Evolutionary conservation across 108 stramenopile species (phyloP).

Genomic region (Skeletonema costatum): DNA sequence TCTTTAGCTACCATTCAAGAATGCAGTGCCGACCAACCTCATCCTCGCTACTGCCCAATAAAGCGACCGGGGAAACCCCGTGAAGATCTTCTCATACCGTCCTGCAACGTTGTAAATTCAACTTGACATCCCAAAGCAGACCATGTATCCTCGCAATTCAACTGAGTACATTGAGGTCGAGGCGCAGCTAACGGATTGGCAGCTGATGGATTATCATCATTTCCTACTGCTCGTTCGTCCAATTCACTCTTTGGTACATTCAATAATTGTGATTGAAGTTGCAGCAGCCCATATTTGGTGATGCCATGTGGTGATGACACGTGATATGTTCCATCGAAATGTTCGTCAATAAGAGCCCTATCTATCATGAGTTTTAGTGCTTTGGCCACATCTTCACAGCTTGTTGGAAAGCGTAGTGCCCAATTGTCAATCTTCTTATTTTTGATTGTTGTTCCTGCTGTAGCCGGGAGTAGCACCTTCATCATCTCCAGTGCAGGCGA

Average conservation of each 20-base stretch:
- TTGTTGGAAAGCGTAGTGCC: slow-evolving; percentile 37
- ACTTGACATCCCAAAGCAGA: slow-evolving; percentile 5
- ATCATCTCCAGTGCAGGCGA: slow-evolving; percentile 41
- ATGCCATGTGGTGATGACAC: slow-evolving; percentile 27
- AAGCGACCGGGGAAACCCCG: slow-evolving; percentile 36
- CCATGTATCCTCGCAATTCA: slow-evolving; percentile 35
- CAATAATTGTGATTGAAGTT: slow-evolving; percentile 25
- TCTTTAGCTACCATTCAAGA: neutral
- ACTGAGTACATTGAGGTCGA: slow-evolving; percentile 40
- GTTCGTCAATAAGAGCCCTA: neutral
- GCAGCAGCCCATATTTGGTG: slow-evolving; percentile 26
- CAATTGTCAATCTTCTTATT: slow-evolving; percentile 33
- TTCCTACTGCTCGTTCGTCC: slow-evolving; percentile 9
- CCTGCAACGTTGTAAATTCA: slow-evolving; percentile 34
- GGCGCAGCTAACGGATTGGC: slow-evolving; percentile 17
- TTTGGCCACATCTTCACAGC: slow-evolving; percentile 30
- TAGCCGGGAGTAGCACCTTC: slow-evolving; percentile 24
- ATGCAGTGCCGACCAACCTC: neutral
- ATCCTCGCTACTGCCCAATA: neutral
- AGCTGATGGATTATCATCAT: slow-evolving; percentile 5
- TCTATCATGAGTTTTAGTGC: slow-evolving; percentile 32
- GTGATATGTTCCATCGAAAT: slow-evolving; percentile 25
- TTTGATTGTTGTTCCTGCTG: neutral
- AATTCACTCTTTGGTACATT: slow-evolving; percentile 7
- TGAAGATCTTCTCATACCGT: slow-evolving; percentile 23